Conservation (phyloP, 1,139 yeast genomes). For the Magnusiomyces suaveolens region DNA sequence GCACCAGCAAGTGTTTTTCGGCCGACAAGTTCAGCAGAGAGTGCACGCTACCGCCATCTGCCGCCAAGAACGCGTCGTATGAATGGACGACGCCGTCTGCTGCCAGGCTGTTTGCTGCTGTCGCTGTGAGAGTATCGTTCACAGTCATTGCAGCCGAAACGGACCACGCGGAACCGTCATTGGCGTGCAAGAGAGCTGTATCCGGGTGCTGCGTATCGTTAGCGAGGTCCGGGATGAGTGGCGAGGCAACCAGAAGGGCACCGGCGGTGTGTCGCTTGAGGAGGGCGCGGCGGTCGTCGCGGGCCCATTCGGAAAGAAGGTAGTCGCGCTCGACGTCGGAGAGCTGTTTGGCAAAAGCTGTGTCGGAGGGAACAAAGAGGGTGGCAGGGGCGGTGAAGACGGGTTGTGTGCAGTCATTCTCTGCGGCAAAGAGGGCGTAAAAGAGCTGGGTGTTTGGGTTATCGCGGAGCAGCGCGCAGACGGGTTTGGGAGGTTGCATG, state of each 20-base stretch:
- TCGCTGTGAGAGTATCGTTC: slow-evolving; percentile 25
- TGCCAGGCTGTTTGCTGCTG: slow-evolving; percentile 39
- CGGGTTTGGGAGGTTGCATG: slow-evolving; percentile 37
- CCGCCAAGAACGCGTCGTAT: slow-evolving; percentile 34
- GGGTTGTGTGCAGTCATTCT: slow-evolving; percentile 19
- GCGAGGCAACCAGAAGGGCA: slow-evolving; percentile 16
- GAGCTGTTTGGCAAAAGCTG: slow-evolving; percentile 29
- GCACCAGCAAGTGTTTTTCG: slow-evolving; percentile 60
- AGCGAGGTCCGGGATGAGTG: slow-evolving; percentile 22
- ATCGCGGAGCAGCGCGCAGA: slow-evolving; percentile 37
- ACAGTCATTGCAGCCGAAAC: slow-evolving; percentile 19
- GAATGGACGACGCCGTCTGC: slow-evolving; percentile 57
- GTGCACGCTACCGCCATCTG: slow-evolving; percentile 7
- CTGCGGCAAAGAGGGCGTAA: slow-evolving; percentile 21
- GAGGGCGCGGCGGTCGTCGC: slow-evolving; percentile 31
- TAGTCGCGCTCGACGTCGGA: slow-evolving; percentile 42
- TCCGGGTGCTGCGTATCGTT: slow-evolving; percentile 20
- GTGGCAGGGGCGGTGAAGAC: slow-evolving; percentile 25
- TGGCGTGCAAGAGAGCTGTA: slow-evolving; percentile 1
- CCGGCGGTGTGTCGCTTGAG: slow-evolving; percentile 32
- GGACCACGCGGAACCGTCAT: slow-evolving; percentile 23
- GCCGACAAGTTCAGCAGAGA: slow-evolving; percentile 46
- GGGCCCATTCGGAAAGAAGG: slow-evolving; percentile 34
- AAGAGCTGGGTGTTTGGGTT: slow-evolving; percentile 20
- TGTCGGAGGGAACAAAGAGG: slow-evolving; percentile 40